Percentiles rank a stretch among this genome's conserved stretches.
phyloP scores from a whole-genome alignment of 1,284 basidiomycete genomes.

The Ustilago cynodontis region DNA sequence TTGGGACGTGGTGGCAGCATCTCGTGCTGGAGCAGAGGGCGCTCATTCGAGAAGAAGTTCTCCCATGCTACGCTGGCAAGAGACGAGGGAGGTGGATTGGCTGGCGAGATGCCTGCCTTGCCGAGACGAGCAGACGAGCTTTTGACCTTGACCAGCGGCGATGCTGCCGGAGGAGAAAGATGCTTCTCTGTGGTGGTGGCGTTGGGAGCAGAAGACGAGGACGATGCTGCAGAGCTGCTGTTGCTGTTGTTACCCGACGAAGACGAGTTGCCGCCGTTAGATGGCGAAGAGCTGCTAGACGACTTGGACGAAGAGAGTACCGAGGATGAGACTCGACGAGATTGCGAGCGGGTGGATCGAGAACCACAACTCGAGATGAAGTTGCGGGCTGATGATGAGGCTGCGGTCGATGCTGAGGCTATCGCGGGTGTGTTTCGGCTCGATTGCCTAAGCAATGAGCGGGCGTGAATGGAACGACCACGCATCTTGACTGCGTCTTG shows the following conservation, averaged over 20 bases:
- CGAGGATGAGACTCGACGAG: conserved; percentile 34
- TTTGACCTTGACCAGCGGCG: conserved; percentile 37
- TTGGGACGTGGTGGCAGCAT: conserved; percentile 52
- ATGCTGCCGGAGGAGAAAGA: conserved; percentile 15
- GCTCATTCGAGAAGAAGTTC: conserved; percentile 53
- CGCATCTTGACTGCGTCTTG: conserved; percentile 39
- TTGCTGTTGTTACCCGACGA: conserved; percentile 23
- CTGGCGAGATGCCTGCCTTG: conserved; percentile 23
- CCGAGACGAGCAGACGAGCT: conserved; percentile 19
- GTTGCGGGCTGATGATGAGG: conserved; percentile 15
- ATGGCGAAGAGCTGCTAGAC: conserved; percentile 26
- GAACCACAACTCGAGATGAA: conserved; percentile 44
- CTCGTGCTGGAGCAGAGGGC: conserved; percentile 59
- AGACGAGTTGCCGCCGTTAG: conserved; percentile 32
- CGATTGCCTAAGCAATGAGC: conserved; percentile 41
- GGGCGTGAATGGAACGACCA: conserved; percentile 48
- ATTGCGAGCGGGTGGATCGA: conserved; percentile 27
- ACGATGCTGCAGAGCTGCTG: conserved; percentile 36
- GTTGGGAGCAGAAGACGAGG: conserved; percentile 31
- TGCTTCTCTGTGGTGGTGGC: conserved; percentile 22
- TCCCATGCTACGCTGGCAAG: conserved; percentile 49
- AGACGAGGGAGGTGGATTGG: conserved; percentile 54
- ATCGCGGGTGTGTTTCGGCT: conserved; percentile 26
- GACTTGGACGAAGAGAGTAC: conserved; percentile 46
- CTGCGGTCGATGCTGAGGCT: conserved; percentile 19